Conservation (phyloP, 306 rosid species). For the Begonia masoniana region DNA sequence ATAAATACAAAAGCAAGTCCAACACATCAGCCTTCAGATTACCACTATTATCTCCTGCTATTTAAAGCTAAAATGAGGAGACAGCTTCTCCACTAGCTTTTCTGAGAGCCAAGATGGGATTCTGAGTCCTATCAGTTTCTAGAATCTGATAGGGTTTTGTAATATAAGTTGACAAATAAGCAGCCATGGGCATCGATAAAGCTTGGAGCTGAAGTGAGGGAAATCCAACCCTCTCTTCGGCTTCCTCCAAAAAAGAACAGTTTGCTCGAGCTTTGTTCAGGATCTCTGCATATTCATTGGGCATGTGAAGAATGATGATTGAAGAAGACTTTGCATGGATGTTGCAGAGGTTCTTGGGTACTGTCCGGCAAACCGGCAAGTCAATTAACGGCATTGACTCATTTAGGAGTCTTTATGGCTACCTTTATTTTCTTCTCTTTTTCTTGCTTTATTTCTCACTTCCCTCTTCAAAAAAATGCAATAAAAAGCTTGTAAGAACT, state of each 20-base stretch:
- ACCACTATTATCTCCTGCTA: neutral
- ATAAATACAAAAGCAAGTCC: too few species aligned
- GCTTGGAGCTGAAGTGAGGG: constrained; percentile 12
- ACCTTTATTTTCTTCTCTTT: neutral
- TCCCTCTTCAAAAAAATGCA: constrained; percentile 14
- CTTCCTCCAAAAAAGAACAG: constrained; percentile 27
- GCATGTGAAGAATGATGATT: neutral
- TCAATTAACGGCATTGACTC: constrained; percentile 76
- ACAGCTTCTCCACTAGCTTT: constrained; percentile 31
- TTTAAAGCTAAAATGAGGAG: neutral
- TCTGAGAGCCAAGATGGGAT: constrained; percentile 14
- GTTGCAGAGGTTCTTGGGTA: constrained; percentile 22
- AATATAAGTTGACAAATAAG: neutral
- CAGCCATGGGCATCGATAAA: constrained; percentile 29
- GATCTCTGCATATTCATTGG: constrained; percentile 18
- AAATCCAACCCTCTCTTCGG: constrained; percentile 6
- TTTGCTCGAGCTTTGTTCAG: constrained; percentile 37
- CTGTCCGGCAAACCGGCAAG: constrained; percentile 72
- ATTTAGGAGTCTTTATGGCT: constrained; percentile 30
- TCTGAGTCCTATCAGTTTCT: constrained; percentile 18
- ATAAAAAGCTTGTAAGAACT: constrained; percentile 9
- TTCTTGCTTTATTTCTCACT: constrained; percentile 10
- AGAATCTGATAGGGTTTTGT: constrained; percentile 10
- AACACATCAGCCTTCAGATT: too few species aligned
- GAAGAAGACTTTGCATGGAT: constrained; percentile 10